Evolutionary conservation across 2,329 filamentous ascomycete species (phyloP).

Genomic region (Ophiostoma ips): DNA sequence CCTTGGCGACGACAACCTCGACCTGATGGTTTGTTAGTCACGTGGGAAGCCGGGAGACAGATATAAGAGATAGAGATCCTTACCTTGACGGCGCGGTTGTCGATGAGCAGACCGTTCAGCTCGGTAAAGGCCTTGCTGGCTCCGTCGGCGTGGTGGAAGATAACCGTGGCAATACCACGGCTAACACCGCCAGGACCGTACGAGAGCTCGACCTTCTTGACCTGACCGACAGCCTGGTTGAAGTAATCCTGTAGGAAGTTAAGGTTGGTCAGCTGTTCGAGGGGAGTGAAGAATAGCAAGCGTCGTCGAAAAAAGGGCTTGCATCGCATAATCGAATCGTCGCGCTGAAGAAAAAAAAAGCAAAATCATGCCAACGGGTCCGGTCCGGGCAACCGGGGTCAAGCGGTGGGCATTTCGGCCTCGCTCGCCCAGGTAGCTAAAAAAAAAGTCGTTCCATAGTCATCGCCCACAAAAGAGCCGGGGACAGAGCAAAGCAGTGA

Average conservation of each 20-base stretch:
- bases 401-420: not conserved
- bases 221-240: conserved; percentile 67
- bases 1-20: conserved; percentile 76
- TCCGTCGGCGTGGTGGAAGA: conserved; percentile 67
- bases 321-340: conserved; percentile 17
- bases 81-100: conserved; percentile 83
- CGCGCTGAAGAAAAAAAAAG: conserved; percentile 2
- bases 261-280: conserved; percentile 46
- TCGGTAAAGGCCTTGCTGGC: conserved; percentile 73
- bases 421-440: not conserved
- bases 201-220: conserved; percentile 81
- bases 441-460: not conserved
- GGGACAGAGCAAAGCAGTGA: conserved; percentile 26
- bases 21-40: conserved; percentile 40
- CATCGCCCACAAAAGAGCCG: not conserved
- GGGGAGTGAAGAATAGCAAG: conserved; percentile 41
- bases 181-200: conserved; percentile 89
- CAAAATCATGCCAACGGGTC: not conserved
- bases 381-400: not conserved
- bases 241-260: conserved; percentile 92
- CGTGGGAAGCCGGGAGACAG: no score
- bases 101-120: conserved; percentile 80
- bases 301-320: conserved; percentile 16
- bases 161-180: conserved; percentile 82
- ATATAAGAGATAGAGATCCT: conserved; percentile 12